Evolutionary conservation across 2,329 filamentous ascomycete species (phyloP), one percentile per base, ranked within the genome.

Genomic region (Penicillium sp.): DNA sequence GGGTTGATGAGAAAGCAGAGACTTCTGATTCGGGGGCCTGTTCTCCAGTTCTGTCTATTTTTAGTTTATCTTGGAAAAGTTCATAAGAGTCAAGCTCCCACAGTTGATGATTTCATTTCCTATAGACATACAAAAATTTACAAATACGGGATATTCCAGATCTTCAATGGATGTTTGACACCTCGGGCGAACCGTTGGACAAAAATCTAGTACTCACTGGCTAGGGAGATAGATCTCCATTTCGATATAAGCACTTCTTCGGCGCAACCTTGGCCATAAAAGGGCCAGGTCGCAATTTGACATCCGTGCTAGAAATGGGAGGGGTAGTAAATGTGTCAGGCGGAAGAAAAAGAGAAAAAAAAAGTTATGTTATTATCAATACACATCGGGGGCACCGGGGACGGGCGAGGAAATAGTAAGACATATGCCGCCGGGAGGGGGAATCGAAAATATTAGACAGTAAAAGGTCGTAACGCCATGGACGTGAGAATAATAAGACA

Each of bases 271-370:
- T 86, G 92, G 90, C 88, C 90, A 96, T 87, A 78, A 66, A 72
- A 70, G 74, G 78, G 87, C 87, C 85, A 85, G 82, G 89, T 93
- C 94, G 92, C 87, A 97, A 96, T 96, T 96, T 96, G 92, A 97
- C 92, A 96, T 96, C 90, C 89, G 90, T 96, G 92, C 92, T 93
- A 33, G 36, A n/a, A n/a, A 25, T 13, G 1, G 15, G 45, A 46
- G 38, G 39, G 25, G 50, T 27, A 36, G 55, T 45, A 10, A 19
- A 10, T 16, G 31, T 29, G 10, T 45, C 29, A 27, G 38, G 27
- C 13, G 34, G 11, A 15, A 33, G 31, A 33, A 38, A 53, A 49
- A 38, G 36, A 53, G 9, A 34, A 47, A 63, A 64, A 64, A 55
- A 58, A 55, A 50, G 64, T 59, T 62, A 55, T 63, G 69, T 60